Conservation (phyloP, 345 rosid genomes). For the Euclidium syriacum region DNA sequence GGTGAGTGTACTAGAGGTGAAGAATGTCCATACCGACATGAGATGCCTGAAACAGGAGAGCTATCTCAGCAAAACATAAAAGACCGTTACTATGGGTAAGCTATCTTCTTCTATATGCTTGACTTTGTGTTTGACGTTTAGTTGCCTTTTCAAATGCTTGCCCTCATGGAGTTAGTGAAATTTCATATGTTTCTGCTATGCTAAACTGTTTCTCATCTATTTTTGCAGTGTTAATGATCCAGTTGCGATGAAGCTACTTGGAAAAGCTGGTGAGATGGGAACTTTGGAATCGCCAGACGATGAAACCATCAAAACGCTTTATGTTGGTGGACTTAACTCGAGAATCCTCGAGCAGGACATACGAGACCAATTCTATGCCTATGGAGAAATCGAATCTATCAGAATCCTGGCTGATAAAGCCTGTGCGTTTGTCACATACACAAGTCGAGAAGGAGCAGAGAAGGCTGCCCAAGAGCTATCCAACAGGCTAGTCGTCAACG, state of each 20-base stretch:
- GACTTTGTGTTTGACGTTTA: neutral
- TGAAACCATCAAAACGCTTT: conserved; percentile 85
- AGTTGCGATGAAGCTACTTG: conserved; percentile 83
- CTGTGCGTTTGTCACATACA: conserved; percentile 92
- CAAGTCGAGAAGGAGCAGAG: conserved; percentile 94
- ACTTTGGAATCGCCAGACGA: conserved; percentile 90
- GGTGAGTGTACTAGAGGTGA: conserved; percentile 98
- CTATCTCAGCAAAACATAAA: conserved; percentile 92
- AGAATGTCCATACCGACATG: conserved; percentile 95
- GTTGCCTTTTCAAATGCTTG: neutral
- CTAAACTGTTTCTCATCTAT: neutral
- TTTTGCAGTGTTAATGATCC: conserved; percentile 83
- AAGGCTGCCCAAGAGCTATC: conserved; percentile 92
- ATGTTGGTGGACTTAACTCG: conserved; percentile 84
- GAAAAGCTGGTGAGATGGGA: conserved; percentile 96
- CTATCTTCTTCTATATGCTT: conserved; percentile 13
- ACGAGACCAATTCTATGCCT: conserved; percentile 83
- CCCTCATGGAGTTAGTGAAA: neutral
- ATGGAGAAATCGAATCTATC: conserved; percentile 84
- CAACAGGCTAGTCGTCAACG: conserved; percentile 80
- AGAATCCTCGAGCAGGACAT: conserved; percentile 84
- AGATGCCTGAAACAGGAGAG: conserved; percentile 96
- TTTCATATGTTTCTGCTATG: neutral
- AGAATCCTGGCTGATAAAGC: conserved; percentile 85
- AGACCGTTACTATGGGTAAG: conserved; percentile 96